Conservation (phyloP, 2,329 filamentous ascomycete species). For the Nigrospora osmanthi region DNA sequence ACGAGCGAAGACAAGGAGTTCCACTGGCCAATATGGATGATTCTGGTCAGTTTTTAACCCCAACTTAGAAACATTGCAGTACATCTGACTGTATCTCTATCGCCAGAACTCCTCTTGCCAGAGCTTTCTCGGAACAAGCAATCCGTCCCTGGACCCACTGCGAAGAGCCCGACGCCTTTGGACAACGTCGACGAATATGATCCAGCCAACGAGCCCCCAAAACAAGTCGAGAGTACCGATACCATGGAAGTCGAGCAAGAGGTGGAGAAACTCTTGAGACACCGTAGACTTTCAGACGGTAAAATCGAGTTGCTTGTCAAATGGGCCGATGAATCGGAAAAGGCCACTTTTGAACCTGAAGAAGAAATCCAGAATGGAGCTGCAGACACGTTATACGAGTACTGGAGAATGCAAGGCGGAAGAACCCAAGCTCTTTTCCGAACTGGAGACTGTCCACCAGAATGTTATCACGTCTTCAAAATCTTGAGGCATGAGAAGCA, state of each 20-base stretch:
- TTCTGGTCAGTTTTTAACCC: no score
- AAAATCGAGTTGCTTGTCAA: constrained; percentile 21
- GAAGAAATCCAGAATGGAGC: constrained; percentile 24
- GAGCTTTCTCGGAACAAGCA: no score
- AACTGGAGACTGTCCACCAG: background rate
- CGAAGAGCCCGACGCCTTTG: no score
- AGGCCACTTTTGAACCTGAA: constrained; percentile 24
- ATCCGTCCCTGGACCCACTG: no score
- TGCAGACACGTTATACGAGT: constrained; percentile 21
- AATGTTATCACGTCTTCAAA: constrained; percentile 17
- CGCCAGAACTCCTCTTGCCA: no score
- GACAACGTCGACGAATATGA: no score
- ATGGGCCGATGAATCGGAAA: constrained; percentile 18
- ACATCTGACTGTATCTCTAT: no score
- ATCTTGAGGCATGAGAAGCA: constrained; percentile 20
- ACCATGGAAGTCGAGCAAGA: constrained; percentile 6
- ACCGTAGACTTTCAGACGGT: constrained; percentile 11
- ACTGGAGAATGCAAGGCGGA: constrained; percentile 23
- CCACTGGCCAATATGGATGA: no score
- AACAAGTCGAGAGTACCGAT: no score
- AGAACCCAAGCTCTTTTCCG: constrained; percentile 20
- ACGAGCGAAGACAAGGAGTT: no score
- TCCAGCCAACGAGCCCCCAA: no score
- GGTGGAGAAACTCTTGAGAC: constrained; percentile 14
- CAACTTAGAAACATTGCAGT: no score